A percentile compares a stretch with the other conserved stretches of the same genome.
These are phyloP conservation scores for Xylaria flabelliformis DNA, from an alignment of 495 filamentous ascomycete genomes.

Conservation along the genomic window DNA sequence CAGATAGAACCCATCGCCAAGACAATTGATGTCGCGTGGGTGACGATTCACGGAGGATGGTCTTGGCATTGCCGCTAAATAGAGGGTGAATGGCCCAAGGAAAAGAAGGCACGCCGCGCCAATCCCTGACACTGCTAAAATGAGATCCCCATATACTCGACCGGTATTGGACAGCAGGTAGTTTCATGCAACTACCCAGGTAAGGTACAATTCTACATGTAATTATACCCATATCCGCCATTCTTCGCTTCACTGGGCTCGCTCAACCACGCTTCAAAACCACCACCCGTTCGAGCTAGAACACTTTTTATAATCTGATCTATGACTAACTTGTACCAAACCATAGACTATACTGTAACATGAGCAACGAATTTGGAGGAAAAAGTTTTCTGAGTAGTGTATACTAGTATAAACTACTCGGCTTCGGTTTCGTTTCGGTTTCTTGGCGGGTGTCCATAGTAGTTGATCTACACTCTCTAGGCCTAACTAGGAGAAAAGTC, in stretches of 20 bases:
- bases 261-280: background rate
- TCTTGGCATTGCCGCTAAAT: background rate
- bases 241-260: background rate
- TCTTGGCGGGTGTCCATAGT: no score
- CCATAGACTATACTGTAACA: no score
- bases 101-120: background rate
- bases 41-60: constrained; percentile 3
- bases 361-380: background rate
- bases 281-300: background rate
- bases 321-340: no score
- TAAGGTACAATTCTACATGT: background rate
- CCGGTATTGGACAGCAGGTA: background rate
- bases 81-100: background rate
- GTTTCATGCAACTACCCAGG: background rate
- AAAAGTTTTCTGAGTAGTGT: background rate
- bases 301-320: background rate
- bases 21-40: constrained; percentile 11
- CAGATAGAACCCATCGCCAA: constrained; percentile 14
- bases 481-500: no score
- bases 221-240: background rate
- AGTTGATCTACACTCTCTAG: no score
- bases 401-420: no score
- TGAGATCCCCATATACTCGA: background rate
- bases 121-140: background rate
- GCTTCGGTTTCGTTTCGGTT: no score